Percentiles rank a stretch among this genome's conserved stretches.
Conservation (phyloP, 1,284 basidiomycete species). For the Blastosporella zonata region DNA sequence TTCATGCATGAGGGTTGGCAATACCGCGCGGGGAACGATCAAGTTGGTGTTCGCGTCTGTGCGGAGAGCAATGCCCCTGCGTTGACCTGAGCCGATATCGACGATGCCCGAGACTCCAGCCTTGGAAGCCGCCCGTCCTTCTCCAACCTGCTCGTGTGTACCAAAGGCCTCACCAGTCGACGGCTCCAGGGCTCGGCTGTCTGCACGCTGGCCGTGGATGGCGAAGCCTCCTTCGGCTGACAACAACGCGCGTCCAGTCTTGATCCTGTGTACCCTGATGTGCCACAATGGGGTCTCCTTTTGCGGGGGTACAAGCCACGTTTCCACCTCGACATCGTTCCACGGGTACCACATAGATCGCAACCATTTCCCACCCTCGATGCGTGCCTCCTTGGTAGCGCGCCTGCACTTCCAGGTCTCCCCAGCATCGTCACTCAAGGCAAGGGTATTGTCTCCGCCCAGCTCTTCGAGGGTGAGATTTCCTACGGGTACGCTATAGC, state of each 20-base stretch:
- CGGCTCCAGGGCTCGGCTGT: conserved; percentile 58
- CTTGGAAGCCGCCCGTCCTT: conserved; percentile 53
- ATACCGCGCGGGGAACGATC: conserved; percentile 63
- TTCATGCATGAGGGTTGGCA: conserved; percentile 60
- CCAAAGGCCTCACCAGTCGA: conserved; percentile 43
- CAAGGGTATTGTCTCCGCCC: conserved; percentile 67
- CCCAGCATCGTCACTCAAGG: conserved; percentile 62
- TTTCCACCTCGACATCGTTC: conserved; percentile 71
- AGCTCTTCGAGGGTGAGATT: conserved; percentile 68
- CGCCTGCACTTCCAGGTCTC: conserved; percentile 72
- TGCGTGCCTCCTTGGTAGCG: conserved; percentile 57
- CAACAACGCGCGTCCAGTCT: conserved; percentile 44
- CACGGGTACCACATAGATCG: conserved; percentile 73
- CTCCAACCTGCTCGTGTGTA: conserved; percentile 39
- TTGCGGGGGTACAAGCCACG: conserved; percentile 69
- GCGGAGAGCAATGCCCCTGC: conserved; percentile 46
- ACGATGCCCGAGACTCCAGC: conserved; percentile 65
- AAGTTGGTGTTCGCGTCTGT: conserved; percentile 75
- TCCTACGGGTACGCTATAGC: conserved; percentile 72
- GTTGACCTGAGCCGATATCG: conserved; percentile 38
- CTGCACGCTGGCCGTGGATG: conserved; percentile 64
- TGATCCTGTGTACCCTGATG: conserved; percentile 64
- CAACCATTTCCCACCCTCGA: conserved; percentile 57
- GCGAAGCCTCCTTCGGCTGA: conserved; percentile 73
- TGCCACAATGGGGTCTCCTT: conserved; percentile 61